A percentile compares a stretch with the other conserved stretches of the same genome.
phyloP scores from a whole-genome alignment of 768 basidiomycete genomes.

The Leccinum uliginosum region DNA sequence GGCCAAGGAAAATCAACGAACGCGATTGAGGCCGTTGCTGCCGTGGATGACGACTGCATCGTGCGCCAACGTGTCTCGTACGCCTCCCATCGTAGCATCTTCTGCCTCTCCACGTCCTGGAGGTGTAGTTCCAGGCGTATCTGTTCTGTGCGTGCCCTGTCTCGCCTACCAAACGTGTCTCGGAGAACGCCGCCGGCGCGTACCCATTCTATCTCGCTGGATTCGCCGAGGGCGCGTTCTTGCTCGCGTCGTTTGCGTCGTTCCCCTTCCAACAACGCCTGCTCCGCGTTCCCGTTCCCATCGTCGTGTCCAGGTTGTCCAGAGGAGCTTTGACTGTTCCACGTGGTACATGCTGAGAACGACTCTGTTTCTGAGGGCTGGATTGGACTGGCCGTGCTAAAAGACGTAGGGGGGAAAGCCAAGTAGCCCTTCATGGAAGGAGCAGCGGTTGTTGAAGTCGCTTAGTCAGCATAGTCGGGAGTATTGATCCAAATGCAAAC shows the following conservation, averaged over 20 bases:
- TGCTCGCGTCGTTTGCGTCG: constrained; percentile 20
- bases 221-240: constrained; percentile 41
- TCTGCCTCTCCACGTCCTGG: constrained; percentile 38
- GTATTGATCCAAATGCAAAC: neutral
- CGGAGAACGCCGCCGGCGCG: constrained; percentile 53
- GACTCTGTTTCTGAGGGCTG: neutral
- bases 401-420: constrained; percentile 18
- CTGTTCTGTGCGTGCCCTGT: constrained; percentile 45
- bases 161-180: constrained; percentile 45
- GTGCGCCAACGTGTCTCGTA: constrained; percentile 52
- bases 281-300: neutral
- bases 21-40: constrained; percentile 21
- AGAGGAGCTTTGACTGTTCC: neutral
- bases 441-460: neutral
- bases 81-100: constrained; percentile 42
- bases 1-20: constrained; percentile 70
- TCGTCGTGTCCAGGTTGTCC: neutral
- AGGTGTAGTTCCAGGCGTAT: constrained; percentile 45
- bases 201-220: constrained; percentile 58
- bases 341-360: neutral
- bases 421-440: constrained; percentile 23
- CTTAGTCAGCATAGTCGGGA: neutral
- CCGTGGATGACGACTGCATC: constrained; percentile 25
- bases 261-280: constrained; percentile 11
- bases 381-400: neutral